A percentile compares a stretch with the other conserved stretches of the same genome.
These are phyloP conservation scores for Nothomitra cinnamomea DNA, from an alignment of 2,329 filamentous ascomycete species.

Conservation along the genomic window DNA sequence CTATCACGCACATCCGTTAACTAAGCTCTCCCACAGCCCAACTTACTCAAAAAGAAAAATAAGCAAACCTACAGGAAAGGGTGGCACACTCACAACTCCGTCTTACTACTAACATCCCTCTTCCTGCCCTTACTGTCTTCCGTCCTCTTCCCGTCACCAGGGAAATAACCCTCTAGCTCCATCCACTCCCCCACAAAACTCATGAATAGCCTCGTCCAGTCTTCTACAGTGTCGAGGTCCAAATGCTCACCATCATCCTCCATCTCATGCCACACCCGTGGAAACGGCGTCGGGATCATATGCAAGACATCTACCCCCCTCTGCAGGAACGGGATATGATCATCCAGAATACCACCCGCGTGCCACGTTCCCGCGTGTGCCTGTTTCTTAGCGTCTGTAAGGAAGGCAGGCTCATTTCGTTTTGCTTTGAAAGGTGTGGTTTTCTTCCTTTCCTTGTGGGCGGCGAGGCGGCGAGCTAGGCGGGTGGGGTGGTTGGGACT, in stretches of 20 bases:
- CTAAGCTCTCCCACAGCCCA: too few relatives aligned
- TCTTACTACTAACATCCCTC: not conserved
- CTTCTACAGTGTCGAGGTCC: constrained; percentile 60
- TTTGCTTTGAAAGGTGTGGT: not conserved
- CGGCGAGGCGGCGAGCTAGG: not conserved
- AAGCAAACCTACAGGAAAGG: too few relatives aligned
- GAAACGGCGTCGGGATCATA: constrained; percentile 73
- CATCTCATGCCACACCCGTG: constrained; percentile 70
- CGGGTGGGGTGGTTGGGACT: constrained; percentile 32
- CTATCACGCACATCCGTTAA: too few relatives aligned
- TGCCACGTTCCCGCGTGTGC: not conserved
- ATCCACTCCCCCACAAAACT: constrained; percentile 87
- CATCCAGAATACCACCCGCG: constrained; percentile 51
- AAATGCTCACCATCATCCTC: constrained; percentile 72
- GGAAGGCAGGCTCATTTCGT: constrained; percentile 32
- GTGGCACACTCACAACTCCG: not conserved
- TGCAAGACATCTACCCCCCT: constrained; percentile 80
- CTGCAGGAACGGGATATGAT: constrained; percentile 79
- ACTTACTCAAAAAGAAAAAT: too few relatives aligned
- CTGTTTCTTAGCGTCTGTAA: constrained; percentile 43
- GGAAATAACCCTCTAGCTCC: constrained; percentile 49
- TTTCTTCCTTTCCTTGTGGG: constrained; percentile 12
- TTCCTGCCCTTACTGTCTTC: not conserved
- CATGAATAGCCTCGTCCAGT: constrained; percentile 74
- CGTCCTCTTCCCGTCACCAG: not conserved